A percentile compares a stretch with the other conserved stretches of the same genome.
Evolutionary conservation across 257 asterid species (phyloP).

Genomic region (Fraxinus cuspidata): DNA sequence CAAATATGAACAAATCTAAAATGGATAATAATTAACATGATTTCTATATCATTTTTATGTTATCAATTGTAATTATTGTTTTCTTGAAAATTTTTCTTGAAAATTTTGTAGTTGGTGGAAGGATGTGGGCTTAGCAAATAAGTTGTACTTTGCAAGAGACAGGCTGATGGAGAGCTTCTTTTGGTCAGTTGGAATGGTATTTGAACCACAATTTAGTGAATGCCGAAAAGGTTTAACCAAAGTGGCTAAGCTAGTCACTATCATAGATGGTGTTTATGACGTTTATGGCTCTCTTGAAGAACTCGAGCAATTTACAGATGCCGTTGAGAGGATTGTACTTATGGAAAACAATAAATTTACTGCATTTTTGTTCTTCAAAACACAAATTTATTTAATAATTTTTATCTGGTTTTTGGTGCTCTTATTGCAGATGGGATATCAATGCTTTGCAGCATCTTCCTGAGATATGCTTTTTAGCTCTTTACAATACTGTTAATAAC

Average conservation of each 20-base stretch:
- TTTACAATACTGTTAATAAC: conserved; percentile 30
- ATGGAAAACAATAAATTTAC: background rate
- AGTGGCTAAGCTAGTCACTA: background rate
- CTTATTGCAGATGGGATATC: conserved; percentile 35
- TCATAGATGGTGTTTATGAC: conserved; percentile 19
- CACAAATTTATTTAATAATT: background rate
- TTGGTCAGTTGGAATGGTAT: conserved; percentile 32
- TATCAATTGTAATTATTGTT: background rate
- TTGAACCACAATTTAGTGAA: conserved; percentile 18
- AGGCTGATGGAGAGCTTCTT: conserved; percentile 29
- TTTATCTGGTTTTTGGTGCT: background rate
- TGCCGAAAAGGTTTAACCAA: conserved; percentile 15
- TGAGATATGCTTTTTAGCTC: conserved; percentile 24
- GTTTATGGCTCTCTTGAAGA: conserved; percentile 26
- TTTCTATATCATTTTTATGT: too few relatives aligned
- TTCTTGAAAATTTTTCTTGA: background rate
- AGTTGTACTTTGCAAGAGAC: conserved; percentile 34
- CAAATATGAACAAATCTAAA: too few relatives aligned
- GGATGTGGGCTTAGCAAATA: conserved; percentile 27
- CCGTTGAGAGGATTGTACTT: conserved; percentile 13
- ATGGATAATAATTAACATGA: too few relatives aligned
- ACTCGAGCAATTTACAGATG: conserved; percentile 18
- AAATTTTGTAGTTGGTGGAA: conserved; percentile 34
- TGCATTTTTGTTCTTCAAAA: background rate
- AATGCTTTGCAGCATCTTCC: conserved; percentile 32